Percentiles rank a stretch among this genome's conserved stretches.
These are phyloP conservation scores for Lasiosphaeriaceae sp. DNA, from an alignment of 495 filamentous ascomycete species.

Conservation along the genomic window DNA sequence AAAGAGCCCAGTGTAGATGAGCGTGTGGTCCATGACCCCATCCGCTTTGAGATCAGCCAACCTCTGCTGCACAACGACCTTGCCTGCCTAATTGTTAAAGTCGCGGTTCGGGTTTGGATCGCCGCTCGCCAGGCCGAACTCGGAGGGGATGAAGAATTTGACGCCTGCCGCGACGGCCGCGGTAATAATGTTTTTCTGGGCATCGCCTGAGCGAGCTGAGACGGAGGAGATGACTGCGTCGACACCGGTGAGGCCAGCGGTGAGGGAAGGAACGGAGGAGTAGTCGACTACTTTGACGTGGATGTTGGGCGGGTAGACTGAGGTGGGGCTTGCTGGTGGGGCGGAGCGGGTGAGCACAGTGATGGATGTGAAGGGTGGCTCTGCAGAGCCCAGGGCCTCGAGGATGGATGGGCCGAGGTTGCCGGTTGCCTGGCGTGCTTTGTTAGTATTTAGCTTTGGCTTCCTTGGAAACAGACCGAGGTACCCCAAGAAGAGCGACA, in stretches of 20 bases:
- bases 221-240: slow-evolving; percentile 53
- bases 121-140: slow-evolving; percentile 47
- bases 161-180: slow-evolving; percentile 54
- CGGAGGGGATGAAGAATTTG: slow-evolving; percentile 42
- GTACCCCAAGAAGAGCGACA: not conserved
- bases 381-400: slow-evolving; percentile 37
- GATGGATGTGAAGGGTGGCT: slow-evolving; percentile 47
- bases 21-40: slow-evolving; percentile 41
- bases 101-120: slow-evolving; percentile 20
- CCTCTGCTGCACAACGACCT: slow-evolving; percentile 38
- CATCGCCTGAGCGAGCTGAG: slow-evolving; percentile 22
- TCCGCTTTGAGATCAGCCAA: slow-evolving; percentile 26
- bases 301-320: slow-evolving; percentile 35
- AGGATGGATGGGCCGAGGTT: slow-evolving; percentile 49
- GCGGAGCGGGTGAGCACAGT: slow-evolving; percentile 49
- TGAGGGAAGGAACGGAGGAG: slow-evolving; percentile 47
- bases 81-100: slow-evolving; percentile 39
- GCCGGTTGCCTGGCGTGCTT: not conserved
- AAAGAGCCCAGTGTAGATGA: slow-evolving; percentile 39
- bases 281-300: slow-evolving; percentile 49
- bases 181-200: slow-evolving; percentile 50
- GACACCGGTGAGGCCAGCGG: slow-evolving; percentile 44
- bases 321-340: slow-evolving; percentile 23
- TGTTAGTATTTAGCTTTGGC: not conserved
- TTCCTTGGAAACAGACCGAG: not conserved